A percentile compares a stretch with the other conserved stretches of the same genome.
Evolutionary conservation across 2,329 filamentous ascomycete genomes (phyloP).

Genomic region (Ambrosiella beaveri): DNA sequence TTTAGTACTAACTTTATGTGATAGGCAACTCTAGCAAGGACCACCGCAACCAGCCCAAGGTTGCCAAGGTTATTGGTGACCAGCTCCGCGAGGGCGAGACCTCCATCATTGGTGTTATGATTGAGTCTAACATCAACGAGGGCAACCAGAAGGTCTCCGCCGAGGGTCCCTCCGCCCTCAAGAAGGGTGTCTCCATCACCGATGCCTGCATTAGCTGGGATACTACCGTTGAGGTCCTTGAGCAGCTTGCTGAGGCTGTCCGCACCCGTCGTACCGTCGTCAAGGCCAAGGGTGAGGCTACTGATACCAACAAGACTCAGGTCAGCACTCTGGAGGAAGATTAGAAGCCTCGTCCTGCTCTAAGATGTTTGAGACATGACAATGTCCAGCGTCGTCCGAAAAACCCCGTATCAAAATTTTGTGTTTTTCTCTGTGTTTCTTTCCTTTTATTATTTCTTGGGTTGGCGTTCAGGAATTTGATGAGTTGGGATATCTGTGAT

Average conservation of each 20-base stretch:
- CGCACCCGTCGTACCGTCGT: constrained; percentile 47
- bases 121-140: constrained; percentile 94
- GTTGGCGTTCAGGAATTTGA: constrained; percentile 5
- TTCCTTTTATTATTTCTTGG: constrained; percentile 4
- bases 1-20: background rate
- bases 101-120: constrained; percentile 91
- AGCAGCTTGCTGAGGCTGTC: constrained; percentile 73
- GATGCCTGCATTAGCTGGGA: constrained; percentile 96
- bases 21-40: constrained; percentile 81
- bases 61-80: constrained; percentile 63
- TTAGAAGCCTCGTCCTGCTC: constrained; percentile 18
- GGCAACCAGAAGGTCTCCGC: constrained; percentile 72
- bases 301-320: constrained; percentile 19
- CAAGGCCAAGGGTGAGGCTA: constrained; percentile 18
- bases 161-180: constrained; percentile 60
- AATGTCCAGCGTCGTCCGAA: background rate
- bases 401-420: background rate
- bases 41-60: constrained; percentile 92
- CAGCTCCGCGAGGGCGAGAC: constrained; percentile 78
- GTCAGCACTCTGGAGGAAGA: constrained; percentile 36
- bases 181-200: constrained; percentile 86
- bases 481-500: background rate
- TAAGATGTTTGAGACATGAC: background rate
- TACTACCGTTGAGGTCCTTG: constrained; percentile 59
- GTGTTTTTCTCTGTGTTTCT: background rate